These are phyloP conservation scores for Ceratocystis eucalypticola DNA, from an alignment of 2,329 filamentous ascomycete species.

Conservation along the genomic window DNA sequence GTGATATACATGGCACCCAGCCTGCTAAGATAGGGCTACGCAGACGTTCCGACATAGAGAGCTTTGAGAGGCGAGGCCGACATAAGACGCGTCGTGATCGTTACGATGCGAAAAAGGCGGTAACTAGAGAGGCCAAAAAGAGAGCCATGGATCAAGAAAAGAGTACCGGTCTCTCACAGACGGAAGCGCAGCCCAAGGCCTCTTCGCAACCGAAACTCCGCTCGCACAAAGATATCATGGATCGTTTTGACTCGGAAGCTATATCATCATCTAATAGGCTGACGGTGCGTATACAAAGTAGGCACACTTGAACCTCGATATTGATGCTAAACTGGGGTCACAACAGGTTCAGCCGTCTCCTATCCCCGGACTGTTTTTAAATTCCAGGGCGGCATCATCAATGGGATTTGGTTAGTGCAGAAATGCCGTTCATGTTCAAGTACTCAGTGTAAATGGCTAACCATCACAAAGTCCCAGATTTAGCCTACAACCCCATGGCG, in stretches of 20 bases:
- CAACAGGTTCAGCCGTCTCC: slow-evolving; percentile 27
- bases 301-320: neutral
- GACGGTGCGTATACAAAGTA: slow-evolving; percentile 22
- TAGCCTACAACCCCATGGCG: slow-evolving; percentile 39
- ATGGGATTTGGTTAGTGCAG: slow-evolving; percentile 21
- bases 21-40: slow-evolving; percentile 13
- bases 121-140: slow-evolving; percentile 21
- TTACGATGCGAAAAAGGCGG: slow-evolving; percentile 34
- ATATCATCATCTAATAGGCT: slow-evolving; percentile 30
- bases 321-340: neutral
- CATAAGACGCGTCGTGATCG: slow-evolving; percentile 43
- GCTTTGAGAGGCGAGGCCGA: slow-evolving; percentile 38
- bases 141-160: neutral
- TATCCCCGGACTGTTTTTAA: slow-evolving; percentile 27
- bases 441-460: slow-evolving; percentile 18
- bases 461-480: slow-evolving; percentile 33
- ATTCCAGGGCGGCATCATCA: slow-evolving; percentile 24
- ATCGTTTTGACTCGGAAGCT: slow-evolving; percentile 42
- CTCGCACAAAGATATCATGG: slow-evolving; percentile 36
- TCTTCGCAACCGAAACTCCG: slow-evolving; percentile 23
- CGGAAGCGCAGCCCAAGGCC: neutral
- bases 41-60: slow-evolving; percentile 17
- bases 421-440: neutral
- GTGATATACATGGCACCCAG: neutral
- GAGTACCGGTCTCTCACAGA: neutral